phyloP scores from a whole-genome alignment of 2,329 filamentous ascomycete genomes.

The Colletotrichum costaricense region DNA sequence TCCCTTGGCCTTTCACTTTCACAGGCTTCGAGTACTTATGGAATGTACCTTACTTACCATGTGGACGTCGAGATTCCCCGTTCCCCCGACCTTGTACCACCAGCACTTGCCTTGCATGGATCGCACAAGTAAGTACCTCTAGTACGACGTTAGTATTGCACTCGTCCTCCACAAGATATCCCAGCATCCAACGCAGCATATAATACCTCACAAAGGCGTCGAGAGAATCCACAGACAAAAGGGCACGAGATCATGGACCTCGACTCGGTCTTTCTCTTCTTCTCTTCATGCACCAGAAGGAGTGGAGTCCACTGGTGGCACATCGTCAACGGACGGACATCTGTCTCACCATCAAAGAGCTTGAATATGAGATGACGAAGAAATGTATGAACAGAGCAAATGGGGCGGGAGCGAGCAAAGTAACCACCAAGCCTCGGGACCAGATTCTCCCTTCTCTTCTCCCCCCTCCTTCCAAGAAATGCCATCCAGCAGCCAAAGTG shows the following conservation, averaged over 20 bases:
- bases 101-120: too few species aligned
- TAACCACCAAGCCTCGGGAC: neutral
- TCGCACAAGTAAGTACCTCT: too few species aligned
- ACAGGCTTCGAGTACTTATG: neutral
- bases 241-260: neutral
- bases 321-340: neutral
- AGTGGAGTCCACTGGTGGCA: slow-evolving; percentile 14
- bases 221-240: neutral
- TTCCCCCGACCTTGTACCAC: neutral
- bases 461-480: neutral
- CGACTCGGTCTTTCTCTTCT: neutral
- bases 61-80: neutral
- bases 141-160: neutral
- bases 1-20: neutral
- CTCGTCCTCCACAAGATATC: neutral
- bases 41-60: neutral
- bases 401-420: neutral
- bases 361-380: slow-evolving; percentile 16
- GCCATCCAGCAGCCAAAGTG: neutral
- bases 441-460: neutral
- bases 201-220: neutral
- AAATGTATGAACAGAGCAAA: neutral
- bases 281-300: neutral
- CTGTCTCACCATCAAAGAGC: slow-evolving; percentile 34
- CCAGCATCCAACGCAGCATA: neutral